These are phyloP conservation scores for Candida sp. DNA, from an alignment of 1,139 yeast species.

Conservation along the genomic window DNA sequence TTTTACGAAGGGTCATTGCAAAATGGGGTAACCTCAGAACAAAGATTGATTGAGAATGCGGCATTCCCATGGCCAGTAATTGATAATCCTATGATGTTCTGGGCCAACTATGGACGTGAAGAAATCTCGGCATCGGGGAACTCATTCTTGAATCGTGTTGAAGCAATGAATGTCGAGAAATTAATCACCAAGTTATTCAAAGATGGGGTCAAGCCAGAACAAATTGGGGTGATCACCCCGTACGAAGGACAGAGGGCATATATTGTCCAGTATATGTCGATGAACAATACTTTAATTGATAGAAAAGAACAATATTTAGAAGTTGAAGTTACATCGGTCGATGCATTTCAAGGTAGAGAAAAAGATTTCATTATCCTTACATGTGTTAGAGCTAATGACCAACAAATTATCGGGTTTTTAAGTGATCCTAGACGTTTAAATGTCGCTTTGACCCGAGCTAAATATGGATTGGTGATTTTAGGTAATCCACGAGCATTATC, in stretches of 20 bases:
- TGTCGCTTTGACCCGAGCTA: slow-evolving; percentile 91
- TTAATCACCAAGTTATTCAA: slow-evolving; percentile 69
- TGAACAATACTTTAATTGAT: slow-evolving; percentile 64
- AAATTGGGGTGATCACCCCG: slow-evolving; percentile 92
- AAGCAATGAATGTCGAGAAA: slow-evolving; percentile 88
- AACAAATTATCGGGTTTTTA: slow-evolving; percentile 80
- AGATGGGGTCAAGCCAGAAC: slow-evolving; percentile 78
- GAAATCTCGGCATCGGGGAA: slow-evolving; percentile 83
- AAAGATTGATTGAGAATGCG: slow-evolving; percentile 53
- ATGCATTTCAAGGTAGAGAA: slow-evolving; percentile 96
- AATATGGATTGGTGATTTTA: slow-evolving; percentile 74
- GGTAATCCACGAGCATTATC: slow-evolving; percentile 85
- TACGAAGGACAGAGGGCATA: slow-evolving; percentile 94
- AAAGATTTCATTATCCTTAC: slow-evolving; percentile 86
- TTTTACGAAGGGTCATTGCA: slow-evolving; percentile 92
- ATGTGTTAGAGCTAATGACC: slow-evolving; percentile 89
- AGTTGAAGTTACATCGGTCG: slow-evolving; percentile 90
- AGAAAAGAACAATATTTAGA: slow-evolving; percentile 58
- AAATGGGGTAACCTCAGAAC: slow-evolving; percentile 81
- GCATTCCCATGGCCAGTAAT: slow-evolving; percentile 89
- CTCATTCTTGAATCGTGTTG: slow-evolving; percentile 83
- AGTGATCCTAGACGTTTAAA: slow-evolving; percentile 88
- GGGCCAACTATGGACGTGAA: slow-evolving; percentile 90
- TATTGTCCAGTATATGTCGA: slow-evolving; percentile 72
- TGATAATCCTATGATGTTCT: slow-evolving; percentile 88